These are phyloP conservation scores for Calocybe indica DNA, from an alignment of 768 basidiomycete species.

Conservation along the genomic window DNA sequence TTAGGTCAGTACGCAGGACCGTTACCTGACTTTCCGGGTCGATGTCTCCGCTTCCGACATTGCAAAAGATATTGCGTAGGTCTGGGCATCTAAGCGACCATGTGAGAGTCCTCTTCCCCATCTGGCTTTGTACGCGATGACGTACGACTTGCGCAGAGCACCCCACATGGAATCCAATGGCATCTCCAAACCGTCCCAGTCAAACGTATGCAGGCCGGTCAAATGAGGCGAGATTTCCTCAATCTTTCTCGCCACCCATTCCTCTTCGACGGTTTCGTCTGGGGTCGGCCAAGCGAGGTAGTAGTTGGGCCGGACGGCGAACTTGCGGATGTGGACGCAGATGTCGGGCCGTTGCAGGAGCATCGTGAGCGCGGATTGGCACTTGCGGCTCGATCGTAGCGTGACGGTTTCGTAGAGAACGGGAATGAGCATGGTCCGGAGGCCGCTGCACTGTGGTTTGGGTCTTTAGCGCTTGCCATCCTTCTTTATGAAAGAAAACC, in stretches of 20 bases:
- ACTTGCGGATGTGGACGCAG: constrained; percentile 32
- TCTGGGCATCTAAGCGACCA: constrained; percentile 13
- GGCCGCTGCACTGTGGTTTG: constrained; percentile 19
- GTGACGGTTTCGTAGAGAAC: constrained; percentile 38
- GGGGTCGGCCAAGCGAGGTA: constrained; percentile 45
- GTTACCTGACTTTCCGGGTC: constrained; percentile 25
- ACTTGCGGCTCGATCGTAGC: constrained; percentile 36
- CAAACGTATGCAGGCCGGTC: constrained; percentile 34
- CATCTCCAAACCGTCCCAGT: constrained; percentile 48
- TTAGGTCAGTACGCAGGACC: not conserved
- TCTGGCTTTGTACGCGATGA: not conserved
- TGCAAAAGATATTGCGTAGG: constrained; percentile 37
- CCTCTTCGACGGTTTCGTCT: constrained; percentile 33
- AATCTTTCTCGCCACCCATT: constrained; percentile 33
- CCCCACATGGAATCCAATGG: constrained; percentile 37
- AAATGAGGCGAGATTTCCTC: constrained; percentile 24
- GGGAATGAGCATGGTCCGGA: constrained; percentile 28
- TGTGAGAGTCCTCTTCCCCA: no score
- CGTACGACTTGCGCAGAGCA: constrained; percentile 31
- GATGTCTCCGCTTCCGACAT: constrained; percentile 31
- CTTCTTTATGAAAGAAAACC: constrained; percentile 3
- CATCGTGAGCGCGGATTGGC: constrained; percentile 29
- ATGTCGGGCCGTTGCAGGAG: constrained; percentile 27
- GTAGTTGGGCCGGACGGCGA: constrained; percentile 44
- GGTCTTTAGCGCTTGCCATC: not conserved